These are phyloP conservation scores for Trichoderma parareesei DNA, from an alignment of 495 filamentous ascomycete genomes.

Conservation along the genomic window DNA sequence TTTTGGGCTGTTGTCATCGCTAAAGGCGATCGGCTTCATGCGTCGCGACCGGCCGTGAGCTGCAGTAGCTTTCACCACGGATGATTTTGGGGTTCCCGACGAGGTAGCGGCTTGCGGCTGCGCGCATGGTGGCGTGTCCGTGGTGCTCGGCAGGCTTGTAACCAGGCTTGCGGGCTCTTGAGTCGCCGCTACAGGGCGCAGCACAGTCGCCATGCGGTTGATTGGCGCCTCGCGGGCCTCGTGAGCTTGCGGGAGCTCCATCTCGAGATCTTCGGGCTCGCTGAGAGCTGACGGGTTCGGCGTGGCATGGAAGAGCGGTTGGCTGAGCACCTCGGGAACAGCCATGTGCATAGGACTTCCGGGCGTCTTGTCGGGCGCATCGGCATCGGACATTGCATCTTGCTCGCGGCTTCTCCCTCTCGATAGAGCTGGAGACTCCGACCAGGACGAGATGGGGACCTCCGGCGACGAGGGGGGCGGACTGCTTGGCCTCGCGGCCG, in stretches of 20 bases:
- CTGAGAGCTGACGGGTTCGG: background rate
- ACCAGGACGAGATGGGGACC: slow-evolving; percentile 14
- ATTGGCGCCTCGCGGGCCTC: background rate
- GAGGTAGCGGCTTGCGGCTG: background rate
- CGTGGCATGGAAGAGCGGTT: background rate
- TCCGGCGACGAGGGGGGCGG: background rate
- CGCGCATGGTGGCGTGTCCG: slow-evolving; percentile 6
- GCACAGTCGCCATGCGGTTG: slow-evolving; percentile 2
- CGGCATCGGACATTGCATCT: background rate
- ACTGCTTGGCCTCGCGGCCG: background rate
- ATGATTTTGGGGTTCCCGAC: background rate
- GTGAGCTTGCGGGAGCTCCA: slow-evolving; percentile 5
- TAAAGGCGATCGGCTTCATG: slow-evolving; percentile 7
- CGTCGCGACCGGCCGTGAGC: background rate
- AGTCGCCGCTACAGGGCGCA: background rate
- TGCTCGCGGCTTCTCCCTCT: no score
- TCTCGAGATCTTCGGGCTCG: slow-evolving; percentile 11
- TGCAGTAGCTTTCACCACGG: background rate
- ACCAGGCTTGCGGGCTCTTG: background rate
- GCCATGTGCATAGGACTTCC: background rate
- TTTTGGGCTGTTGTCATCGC: background rate
- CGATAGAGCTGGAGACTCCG: slow-evolving; percentile 14
- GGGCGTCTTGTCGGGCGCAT: background rate
- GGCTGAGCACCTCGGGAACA: background rate
- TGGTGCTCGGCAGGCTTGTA: background rate